Evolutionary conservation across 2,329 filamentous ascomycete species (phyloP).

Genomic region (Ophiostoma sp.): DNA sequence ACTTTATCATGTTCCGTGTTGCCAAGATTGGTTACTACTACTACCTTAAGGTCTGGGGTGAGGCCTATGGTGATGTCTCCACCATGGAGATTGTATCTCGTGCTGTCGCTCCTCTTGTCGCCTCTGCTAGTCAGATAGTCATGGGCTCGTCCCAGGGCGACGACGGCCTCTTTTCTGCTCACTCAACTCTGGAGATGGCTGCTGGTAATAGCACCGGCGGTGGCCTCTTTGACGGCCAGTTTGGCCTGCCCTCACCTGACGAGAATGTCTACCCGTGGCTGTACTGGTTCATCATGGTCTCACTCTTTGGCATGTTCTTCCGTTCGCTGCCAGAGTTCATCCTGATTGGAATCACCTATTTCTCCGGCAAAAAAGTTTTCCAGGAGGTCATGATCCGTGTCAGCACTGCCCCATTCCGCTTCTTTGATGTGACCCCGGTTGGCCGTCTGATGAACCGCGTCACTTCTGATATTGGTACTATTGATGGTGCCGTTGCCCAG

Average conservation of each 20-base stretch:
- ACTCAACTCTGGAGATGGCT: not conserved
- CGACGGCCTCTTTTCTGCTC: not conserved
- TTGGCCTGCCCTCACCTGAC: conserved; percentile 59
- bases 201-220: conserved; percentile 8
- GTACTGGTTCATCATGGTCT: conserved; percentile 62
- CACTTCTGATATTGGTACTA: conserved; percentile 81
- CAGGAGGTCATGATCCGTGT: conserved; percentile 65
- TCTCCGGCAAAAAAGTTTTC: conserved; percentile 72
- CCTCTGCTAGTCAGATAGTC: conserved; percentile 15
- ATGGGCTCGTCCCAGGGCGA: conserved; percentile 4
- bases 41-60: conserved; percentile 84
- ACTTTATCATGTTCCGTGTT: conserved; percentile 59
- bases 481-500: conserved; percentile 77
- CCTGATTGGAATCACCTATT: conserved; percentile 72
- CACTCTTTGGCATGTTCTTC: conserved; percentile 53
- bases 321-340: conserved; percentile 59
- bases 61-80: conserved; percentile 54
- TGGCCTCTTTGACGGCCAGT: conserved; percentile 30
- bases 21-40: conserved; percentile 64
- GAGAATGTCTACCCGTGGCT: conserved; percentile 70
- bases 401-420: conserved; percentile 76
- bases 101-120: conserved; percentile 18
- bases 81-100: conserved; percentile 21
- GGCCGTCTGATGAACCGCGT: conserved; percentile 88
- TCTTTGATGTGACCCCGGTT: conserved; percentile 85